phyloP scores from a whole-genome alignment of 345 rosid species.

The Ceriops zippeliana region DNA sequence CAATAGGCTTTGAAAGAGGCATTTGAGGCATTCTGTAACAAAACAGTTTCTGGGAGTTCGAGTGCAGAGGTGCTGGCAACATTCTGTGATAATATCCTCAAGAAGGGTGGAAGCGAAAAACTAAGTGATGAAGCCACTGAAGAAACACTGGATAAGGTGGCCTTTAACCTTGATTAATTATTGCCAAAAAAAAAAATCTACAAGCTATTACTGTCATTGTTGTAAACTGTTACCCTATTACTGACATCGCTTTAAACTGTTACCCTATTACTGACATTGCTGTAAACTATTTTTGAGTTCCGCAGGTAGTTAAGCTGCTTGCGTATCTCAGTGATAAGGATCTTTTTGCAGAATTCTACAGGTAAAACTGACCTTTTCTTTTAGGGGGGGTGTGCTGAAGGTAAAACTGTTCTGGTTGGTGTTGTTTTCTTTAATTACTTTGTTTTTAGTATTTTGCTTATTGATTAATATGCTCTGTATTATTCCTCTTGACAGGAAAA shows the following conservation, averaged over 20 bases:
- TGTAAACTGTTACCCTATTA: not conserved
- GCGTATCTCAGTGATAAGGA: constrained; percentile 83
- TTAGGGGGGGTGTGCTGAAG: too few species aligned
- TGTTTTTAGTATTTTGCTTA: not conserved
- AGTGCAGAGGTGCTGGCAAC: constrained; percentile 68
- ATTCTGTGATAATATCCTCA: constrained; percentile 61
- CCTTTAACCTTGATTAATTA: not conserved
- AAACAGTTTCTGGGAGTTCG: constrained; percentile 54
- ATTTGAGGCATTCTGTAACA: constrained; percentile 61
- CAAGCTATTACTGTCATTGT: not conserved
- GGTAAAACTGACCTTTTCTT: constrained; percentile 30
- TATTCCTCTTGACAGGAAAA: constrained; percentile 43
- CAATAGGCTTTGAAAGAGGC: constrained; percentile 68
- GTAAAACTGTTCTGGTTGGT: constrained; percentile 20
- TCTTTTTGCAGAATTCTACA: constrained; percentile 78
- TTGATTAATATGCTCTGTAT: not conserved
- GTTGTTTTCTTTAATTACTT: not conserved
- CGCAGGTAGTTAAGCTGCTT: constrained; percentile 88
- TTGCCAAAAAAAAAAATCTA: not conserved
- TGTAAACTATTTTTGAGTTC: constrained; percentile 13
- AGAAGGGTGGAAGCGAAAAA: constrained; percentile 70
- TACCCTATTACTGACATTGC: not conserved
- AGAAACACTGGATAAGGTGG: constrained; percentile 65
- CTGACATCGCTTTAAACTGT: not conserved
- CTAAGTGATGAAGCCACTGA: constrained; percentile 65